Base-by-base conservation (phyloP, 495 filamentous ascomycete genomes). In the Geoglossum glabrum region DNA sequence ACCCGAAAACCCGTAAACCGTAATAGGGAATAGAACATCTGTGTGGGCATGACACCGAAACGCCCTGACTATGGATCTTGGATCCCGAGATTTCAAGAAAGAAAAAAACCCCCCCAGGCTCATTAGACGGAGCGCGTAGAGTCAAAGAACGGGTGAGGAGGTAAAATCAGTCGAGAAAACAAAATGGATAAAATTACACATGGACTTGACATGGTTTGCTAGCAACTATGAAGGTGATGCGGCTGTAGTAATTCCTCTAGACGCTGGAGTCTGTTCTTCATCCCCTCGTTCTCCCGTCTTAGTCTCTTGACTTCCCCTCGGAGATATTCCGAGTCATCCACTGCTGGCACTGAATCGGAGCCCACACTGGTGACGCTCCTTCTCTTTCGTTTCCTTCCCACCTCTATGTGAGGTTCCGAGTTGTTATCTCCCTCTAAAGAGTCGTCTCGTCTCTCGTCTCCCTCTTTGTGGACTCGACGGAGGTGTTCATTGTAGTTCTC, bases 401-500 rank as follows among this genome's bases (percentile, higher is more conserved):
- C 63, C 25, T 60, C 59, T 60, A 65, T 45, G 64, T 57, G 51
- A 64, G 63, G 57, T 61, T 62, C 30, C 64, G 60, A 27, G 64
- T 65, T 9, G 65, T 63, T 67, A 9, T 68, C 61, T 30, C 69
- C 67, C 31, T 66, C 57, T 8, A 60, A 57, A 26, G 58, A 46
- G 10, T 60, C 21, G 43, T 74, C 72, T 52, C 49, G 49, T 17
- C 17, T 52, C 15, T 52, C 49, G 21, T 28, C 49, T 51, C 72
- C 69, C 40, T 74, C 64, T 43, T 76, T 72, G 69, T 93, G 90
- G 10, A 87, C 87, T 3, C 86, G 80, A 27, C 87, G 79, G 23
- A 90, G 68, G 66, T 96, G 90, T 69, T 96, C 90, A 61, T 85
- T 83, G 2, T 93, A 75, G 61, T 96, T 94, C 69, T 95, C 90